Evolutionary conservation across 345 rosid genomes (phyloP), one percentile per base, ranked within the genome.

Genomic region (Adansonia digitata): DNA sequence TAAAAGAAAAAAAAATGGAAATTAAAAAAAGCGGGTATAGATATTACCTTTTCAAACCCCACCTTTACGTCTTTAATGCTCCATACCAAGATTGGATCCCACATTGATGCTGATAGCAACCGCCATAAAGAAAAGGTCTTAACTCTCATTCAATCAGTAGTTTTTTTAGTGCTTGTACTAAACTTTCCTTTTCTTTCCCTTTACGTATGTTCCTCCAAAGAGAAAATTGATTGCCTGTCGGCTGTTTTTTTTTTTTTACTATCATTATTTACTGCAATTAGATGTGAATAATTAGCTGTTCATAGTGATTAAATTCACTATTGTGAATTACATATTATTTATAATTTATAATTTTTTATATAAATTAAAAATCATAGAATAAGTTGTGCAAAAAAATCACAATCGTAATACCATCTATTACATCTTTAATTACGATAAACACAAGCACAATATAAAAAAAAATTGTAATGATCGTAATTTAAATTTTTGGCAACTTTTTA

Each of bases 31-130:
- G 29, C 40, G 59, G 5, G 45, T 12, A 57, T 35, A 35, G 52
- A 57, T 43, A 27, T 70, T 0, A 1, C 53, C 73, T 70, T 77
- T 56, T 67, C 81, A 69, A 65, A 78, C 12, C 20, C 5, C 2
- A 35, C 60, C 86, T 82, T 85, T 82, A 29, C 56, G 79, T 72
- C 68, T 84, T 84, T 77, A 82, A 82, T 76, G 85, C 63, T 59
- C 80, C 79, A 52, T 53, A 49, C 66, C 55, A 5, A 65, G 1
- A 12, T 5, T 31, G 74, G 83, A 61, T 15, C 82, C 86, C 77
- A 45, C 12, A 31, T 60, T 59, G 79, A 31, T 48, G 43, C 10
- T 12, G 75, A 42, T 20, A 0, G 1, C 24, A 18, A 60, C 63
- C 37, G 75, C 49, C 34, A 55, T 17, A 18, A 22, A 5, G 46